These are phyloP conservation scores for Xylariaceae sp. DNA, from an alignment of 2,329 filamentous ascomycete genomes.

Conservation along the genomic window DNA sequence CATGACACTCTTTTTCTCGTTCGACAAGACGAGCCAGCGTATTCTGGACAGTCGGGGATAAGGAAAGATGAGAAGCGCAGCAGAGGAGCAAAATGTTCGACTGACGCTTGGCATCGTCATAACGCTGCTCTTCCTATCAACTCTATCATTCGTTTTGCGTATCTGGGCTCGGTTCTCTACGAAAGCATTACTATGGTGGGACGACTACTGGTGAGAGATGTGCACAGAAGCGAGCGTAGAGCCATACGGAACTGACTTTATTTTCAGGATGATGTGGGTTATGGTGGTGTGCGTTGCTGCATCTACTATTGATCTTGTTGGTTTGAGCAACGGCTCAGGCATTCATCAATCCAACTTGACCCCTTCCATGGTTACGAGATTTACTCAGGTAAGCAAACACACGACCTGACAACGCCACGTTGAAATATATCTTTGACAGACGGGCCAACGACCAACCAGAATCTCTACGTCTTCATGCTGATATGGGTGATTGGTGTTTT, in stretches of 20 bases:
- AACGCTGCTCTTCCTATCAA: constrained; percentile 26
- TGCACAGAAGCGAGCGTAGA: not conserved
- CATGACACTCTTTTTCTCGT: constrained; percentile 2
- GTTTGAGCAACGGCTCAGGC: constrained; percentile 26
- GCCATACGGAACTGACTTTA: constrained; percentile 5
- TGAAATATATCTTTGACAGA: not conserved
- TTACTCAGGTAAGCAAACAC: constrained; percentile 24
- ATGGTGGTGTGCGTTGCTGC: constrained; percentile 28
- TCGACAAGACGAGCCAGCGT: constrained; percentile 2
- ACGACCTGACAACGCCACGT: not conserved
- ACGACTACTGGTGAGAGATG: constrained; percentile 26
- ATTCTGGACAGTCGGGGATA: constrained; percentile 3
- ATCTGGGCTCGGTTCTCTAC: constrained; percentile 26
- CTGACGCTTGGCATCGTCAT: constrained; percentile 30
- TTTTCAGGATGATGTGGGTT: constrained; percentile 27
- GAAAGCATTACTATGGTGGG: constrained; percentile 29
- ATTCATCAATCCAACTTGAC: constrained; percentile 25
- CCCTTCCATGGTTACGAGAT: constrained; percentile 17
- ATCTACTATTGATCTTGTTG: constrained; percentile 26
- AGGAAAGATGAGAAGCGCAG: constrained; percentile 17
- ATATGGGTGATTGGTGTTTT: constrained; percentile 30
- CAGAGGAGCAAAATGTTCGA: constrained; percentile 24
- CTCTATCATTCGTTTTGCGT: constrained; percentile 27
- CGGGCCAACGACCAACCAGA: not conserved
- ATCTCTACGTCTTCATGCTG: constrained; percentile 29